phyloP scores from a whole-genome alignment of 2,329 filamentous ascomycete species.

The Colletotrichum gigasporum region DNA sequence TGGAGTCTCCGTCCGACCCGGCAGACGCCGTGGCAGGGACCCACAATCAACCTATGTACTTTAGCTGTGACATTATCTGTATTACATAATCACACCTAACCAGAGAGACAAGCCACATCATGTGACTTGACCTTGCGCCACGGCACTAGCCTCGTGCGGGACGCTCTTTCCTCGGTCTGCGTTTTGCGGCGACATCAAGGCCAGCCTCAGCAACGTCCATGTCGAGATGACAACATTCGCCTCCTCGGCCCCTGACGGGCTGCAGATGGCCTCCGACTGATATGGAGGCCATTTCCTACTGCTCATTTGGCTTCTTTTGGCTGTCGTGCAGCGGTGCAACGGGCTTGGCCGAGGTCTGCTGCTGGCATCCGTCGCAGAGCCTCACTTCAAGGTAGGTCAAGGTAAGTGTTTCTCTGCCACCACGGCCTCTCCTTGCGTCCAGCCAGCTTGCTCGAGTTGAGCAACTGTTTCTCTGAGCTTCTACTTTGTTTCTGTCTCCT shows the following conservation, averaged over 20 bases:
- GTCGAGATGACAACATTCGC: conserved; percentile 19
- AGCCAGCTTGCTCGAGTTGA: conserved; percentile 2
- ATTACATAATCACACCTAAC: neutral
- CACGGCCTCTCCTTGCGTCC: neutral
- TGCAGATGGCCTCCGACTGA: neutral
- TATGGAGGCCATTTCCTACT: neutral
- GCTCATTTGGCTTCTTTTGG: neutral
- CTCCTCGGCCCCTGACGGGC: conserved; percentile 8
- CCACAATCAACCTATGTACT: too few relatives aligned
- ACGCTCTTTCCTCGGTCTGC: conserved; percentile 29
- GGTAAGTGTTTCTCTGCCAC: conserved; percentile 23
- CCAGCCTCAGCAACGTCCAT: conserved; percentile 25
- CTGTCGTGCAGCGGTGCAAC: neutral
- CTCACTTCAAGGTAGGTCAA: conserved; percentile 27
- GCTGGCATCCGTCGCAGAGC: conserved; percentile 29
- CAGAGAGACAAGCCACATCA: conserved; percentile 14
- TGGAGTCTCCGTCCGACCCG: too few relatives aligned
- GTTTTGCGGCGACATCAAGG: conserved; percentile 31
- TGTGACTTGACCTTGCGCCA: neutral
- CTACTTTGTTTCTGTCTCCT: neutral
- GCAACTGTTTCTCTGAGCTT: neutral
- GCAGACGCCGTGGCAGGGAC: too few relatives aligned
- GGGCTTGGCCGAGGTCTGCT: conserved; percentile 15
- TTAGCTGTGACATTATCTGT: too few relatives aligned
- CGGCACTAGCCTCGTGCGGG: conserved; percentile 31